These are phyloP conservation scores for Fusarium compactum DNA, from an alignment of 2,329 filamentous ascomycete genomes.

Conservation along the genomic window DNA sequence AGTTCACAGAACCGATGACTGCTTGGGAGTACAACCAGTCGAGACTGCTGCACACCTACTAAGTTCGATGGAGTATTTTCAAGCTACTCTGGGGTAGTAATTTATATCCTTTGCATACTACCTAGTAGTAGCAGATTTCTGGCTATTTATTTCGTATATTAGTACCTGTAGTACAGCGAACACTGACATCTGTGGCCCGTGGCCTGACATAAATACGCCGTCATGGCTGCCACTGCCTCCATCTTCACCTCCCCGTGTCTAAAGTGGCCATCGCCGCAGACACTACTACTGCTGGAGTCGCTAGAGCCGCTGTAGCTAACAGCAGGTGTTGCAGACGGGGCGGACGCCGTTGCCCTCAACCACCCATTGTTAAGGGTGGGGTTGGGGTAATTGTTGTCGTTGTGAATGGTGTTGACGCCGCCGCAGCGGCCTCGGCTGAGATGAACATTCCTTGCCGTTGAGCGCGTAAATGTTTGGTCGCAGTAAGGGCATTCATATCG, in stretches of 20 bases:
- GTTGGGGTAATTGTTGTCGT: conserved; percentile 2
- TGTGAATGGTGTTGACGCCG: conserved; percentile 7
- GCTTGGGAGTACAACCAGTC: conserved; percentile 15
- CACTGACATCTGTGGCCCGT: conserved; percentile 15
- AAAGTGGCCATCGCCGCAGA: background rate
- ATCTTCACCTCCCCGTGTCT: conserved; percentile 2
- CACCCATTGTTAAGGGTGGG: background rate
- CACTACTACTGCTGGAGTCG: conserved; percentile 8
- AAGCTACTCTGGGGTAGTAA: conserved; percentile 7
- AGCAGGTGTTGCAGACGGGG: conserved; percentile 3
- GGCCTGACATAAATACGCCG: conserved; percentile 11
- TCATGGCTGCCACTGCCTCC: conserved; percentile 8
- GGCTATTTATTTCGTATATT: conserved; percentile 10
- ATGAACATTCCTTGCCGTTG: conserved; percentile 13
- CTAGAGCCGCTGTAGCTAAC: conserved; percentile 5
- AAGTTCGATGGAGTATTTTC: conserved; percentile 2
- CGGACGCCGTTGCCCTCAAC: conserved; percentile 5
- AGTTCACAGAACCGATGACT: conserved; percentile 16
- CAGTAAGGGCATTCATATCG: conserved; percentile 12
- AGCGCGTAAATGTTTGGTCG: conserved; percentile 9
- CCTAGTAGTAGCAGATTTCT: conserved; percentile 12
- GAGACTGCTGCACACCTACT: conserved; percentile 8
- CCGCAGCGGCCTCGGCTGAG: conserved; percentile 10
- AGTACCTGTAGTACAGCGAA: conserved; percentile 2
- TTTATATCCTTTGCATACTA: conserved; percentile 6